phyloP scores from a whole-genome alignment of 768 basidiomycete genomes.

The Calocybe cyanea region DNA sequence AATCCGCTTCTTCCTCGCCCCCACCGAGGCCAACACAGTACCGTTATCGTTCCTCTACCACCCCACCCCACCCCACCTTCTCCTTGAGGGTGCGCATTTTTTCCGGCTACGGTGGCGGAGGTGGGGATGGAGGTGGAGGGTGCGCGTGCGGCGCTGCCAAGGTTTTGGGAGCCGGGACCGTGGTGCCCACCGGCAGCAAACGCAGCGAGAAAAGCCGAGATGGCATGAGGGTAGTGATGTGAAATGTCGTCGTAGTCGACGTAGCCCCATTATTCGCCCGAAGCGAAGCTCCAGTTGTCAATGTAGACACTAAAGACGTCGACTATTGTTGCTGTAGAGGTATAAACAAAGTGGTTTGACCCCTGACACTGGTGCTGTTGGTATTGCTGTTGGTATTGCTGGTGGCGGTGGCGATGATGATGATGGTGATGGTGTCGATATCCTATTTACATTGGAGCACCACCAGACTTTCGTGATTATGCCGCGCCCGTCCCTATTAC shows the following conservation, averaged over 20 bases:
- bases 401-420: not conserved
- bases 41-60: not conserved
- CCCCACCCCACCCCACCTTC: not conserved
- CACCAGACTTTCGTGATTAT: too few relatives aligned
- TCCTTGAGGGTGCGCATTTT: slow-evolving; percentile 11
- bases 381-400: not conserved
- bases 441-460: not conserved
- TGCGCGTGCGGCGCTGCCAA: not conserved
- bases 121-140: not conserved
- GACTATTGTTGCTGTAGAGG: too few relatives aligned
- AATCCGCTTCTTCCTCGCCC: not conserved
- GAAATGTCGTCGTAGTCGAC: slow-evolving; percentile 9
- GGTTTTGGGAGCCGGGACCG: not conserved
- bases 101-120: not conserved
- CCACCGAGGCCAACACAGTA: too few relatives aligned
- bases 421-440: not conserved
- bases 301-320: slow-evolving; percentile 2
- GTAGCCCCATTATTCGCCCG: slow-evolving; percentile 10
- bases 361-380: not conserved
- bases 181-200: not conserved
- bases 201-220: slow-evolving; percentile 9
- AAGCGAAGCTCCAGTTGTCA: not conserved
- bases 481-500: too few relatives aligned
- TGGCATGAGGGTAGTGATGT: slow-evolving; percentile 4
- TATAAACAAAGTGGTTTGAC: too few relatives aligned